These are phyloP conservation scores for Ophiostoma pallidulum DNA, from an alignment of 2,329 filamentous ascomycete species.

Conservation along the genomic window DNA sequence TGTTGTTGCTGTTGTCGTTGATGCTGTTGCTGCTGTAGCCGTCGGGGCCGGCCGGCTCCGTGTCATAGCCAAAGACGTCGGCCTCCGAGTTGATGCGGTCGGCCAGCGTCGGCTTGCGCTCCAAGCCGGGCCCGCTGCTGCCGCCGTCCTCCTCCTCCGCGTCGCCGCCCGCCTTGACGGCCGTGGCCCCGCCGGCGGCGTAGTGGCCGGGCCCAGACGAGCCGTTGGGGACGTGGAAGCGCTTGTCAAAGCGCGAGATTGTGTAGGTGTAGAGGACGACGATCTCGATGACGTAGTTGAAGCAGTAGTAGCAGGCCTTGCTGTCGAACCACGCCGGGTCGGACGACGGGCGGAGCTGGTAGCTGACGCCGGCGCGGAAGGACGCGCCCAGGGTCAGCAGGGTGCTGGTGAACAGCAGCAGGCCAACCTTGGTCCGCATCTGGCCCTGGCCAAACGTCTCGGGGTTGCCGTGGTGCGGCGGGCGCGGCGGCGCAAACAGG, in stretches of 20 bases:
- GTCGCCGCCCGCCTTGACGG: background rate
- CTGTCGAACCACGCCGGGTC: conserved; percentile 60
- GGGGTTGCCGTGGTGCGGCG: conserved; percentile 22
- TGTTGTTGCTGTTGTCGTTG: background rate
- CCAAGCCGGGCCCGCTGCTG: background rate
- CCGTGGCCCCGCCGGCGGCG: conserved; percentile 16
- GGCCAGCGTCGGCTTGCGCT: conserved; percentile 4
- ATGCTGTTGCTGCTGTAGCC: background rate
- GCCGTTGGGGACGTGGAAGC: conserved; percentile 67
- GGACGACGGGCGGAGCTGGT: conserved; percentile 36
- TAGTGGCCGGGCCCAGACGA: conserved; percentile 49
- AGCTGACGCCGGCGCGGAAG: conserved; percentile 56
- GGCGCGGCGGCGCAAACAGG: conserved; percentile 34
- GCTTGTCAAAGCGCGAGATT: conserved; percentile 58
- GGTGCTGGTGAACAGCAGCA: conserved; percentile 49
- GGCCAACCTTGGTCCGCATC: conserved; percentile 55
- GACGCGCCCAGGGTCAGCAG: conserved; percentile 59
- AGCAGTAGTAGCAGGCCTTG: conserved; percentile 67
- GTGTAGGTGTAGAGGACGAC: conserved; percentile 59
- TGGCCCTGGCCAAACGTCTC: conserved; percentile 59
- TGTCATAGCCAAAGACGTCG: conserved; percentile 17
- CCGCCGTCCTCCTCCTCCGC: background rate
- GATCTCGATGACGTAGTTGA: conserved; percentile 69
- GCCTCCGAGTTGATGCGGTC: conserved; percentile 19
- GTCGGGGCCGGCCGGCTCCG: background rate